Evolutionary conservation across 352 stramenopile species (phyloP), one percentile per base, ranked within the genome.

Genomic region (Phytophthora cajani): DNA sequence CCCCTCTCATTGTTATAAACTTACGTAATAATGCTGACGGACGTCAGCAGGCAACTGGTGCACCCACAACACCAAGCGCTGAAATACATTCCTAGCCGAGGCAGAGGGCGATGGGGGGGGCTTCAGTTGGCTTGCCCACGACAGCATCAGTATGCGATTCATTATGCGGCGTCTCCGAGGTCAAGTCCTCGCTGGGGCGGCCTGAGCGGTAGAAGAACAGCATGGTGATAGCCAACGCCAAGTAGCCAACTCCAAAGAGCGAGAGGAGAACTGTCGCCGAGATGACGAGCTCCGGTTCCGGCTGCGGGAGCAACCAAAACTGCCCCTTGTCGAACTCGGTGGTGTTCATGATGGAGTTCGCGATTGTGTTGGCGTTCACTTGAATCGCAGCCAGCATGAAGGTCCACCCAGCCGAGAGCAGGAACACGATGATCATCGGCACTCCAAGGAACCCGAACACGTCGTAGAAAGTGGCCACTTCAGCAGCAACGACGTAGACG

Each of bases 271-370:
- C 47, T 1, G 70, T 54, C 5, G 78, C 63, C 2, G 52, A 59
- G 5, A 78, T 23, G 23, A 69, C 49, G 6, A 86, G 38, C 1
- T 11, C 17, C 10, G 23, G 3, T 1, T 82, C 59, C 3, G 71
- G 61, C 11, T 76, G 49, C 2, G 75, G 67, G 0, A 89, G 62
- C 17, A 82, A 46, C 79, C 81, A 89, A 27, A 89, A 87, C 33
- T 82, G 68, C 21, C 81, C 75, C 10, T 73, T 73, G 49, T 86
- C 78, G 12, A 88, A 78, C 0, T 75, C 11, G 10, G 57, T 54
- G 4, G 78, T 87, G 3, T 74, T 66, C 78, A 84, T 84, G 3
- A 87, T 32, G 0, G n/a, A 23, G 27, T 89, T 87, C 3, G 78
- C 75, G 7, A 77, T 62, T 21, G 70, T 19, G 3, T 69, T 63